Evolutionary conservation across 345 rosid species (phyloP), one percentile per base, ranked within the genome.

Genomic region (Linum trigynum): DNA sequence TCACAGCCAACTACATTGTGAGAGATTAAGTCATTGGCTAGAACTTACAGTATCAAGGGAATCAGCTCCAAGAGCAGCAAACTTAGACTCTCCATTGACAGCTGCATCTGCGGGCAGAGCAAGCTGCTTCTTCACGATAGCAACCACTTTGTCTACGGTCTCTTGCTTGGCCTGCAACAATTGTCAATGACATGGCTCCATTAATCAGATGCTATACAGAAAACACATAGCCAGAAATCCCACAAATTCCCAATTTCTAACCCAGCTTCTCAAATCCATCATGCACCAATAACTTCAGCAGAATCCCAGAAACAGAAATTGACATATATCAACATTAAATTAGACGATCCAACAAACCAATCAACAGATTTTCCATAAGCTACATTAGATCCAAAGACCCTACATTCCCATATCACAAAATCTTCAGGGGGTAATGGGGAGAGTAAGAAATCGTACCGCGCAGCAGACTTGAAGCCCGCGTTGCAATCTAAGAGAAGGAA

Each of bases 401-500:
- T 4, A 15, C 23, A 56, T 10, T 56, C 15, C 35, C 59, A 5
- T 10, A 15, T n/a, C 59, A 56, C 59, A 8, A 56, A 12, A 15
- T 23, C 32, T 23, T 23, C 32, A 23, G 32, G 32, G 32, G 32
- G 32, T 23, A 23, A 23, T 23, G 32, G 32, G 32, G 32, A 23
- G 32, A 23, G 32, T 4, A 23, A 38, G 37, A 66, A 80, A 58
- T 12, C 78, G 11, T 74, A 85, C 87, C 84, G 69, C 79, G 64
- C 82, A 80, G 42, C 75, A 69, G 60, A 83, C 70, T 42, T 66
- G 65, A 50, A 78, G 69, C 57, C 64, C 74, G 32, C 67, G 57
- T 15, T 57, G 71, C 63, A 75, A 70, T 42, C 65, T 72, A 75
- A 78, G 77, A 64, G 79, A 76, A 39, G 76, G 82, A 45, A 81